phyloP scores from a whole-genome alignment of 1,139 yeast species.

The Debaryomyces subglobosus region DNA sequence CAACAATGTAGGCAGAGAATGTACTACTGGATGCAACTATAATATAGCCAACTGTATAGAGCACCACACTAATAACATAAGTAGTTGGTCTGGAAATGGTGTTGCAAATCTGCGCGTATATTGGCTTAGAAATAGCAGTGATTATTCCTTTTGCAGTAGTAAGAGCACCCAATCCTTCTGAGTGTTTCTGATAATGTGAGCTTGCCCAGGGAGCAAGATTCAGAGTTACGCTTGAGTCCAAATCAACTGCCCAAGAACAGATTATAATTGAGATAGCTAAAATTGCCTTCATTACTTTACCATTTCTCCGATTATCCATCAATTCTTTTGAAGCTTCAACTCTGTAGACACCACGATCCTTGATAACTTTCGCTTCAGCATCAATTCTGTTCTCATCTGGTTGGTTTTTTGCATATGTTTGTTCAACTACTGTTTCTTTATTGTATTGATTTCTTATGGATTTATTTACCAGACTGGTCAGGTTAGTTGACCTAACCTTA shows the following conservation, averaged over 20 bases:
- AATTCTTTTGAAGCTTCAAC: background rate
- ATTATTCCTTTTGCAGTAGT: conserved; percentile 31
- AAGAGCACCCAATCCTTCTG: conserved; percentile 10
- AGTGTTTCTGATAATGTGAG: conserved; percentile 1
- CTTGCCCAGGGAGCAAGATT: background rate
- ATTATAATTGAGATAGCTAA: background rate
- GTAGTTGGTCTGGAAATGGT: conserved; percentile 30
- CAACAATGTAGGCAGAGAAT: conserved; percentile 32
- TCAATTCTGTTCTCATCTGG: background rate
- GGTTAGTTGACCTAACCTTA: background rate
- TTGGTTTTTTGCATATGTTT: background rate
- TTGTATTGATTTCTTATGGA: background rate
- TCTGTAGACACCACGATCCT: background rate
- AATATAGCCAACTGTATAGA: conserved; percentile 28
- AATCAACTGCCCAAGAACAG: background rate
- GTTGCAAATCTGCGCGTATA: conserved; percentile 35
- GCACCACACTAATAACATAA: conserved; percentile 20
- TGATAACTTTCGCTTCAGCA: background rate
- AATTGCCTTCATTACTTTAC: background rate
- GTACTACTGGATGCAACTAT: conserved; percentile 27
- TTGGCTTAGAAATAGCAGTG: conserved; percentile 27
- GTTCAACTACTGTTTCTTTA: background rate
- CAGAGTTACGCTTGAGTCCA: background rate
- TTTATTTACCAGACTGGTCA: background rate
- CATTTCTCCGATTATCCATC: background rate